Conservation (phyloP, 139 green algal genomes). For the Coelastrella sp. region DNA sequence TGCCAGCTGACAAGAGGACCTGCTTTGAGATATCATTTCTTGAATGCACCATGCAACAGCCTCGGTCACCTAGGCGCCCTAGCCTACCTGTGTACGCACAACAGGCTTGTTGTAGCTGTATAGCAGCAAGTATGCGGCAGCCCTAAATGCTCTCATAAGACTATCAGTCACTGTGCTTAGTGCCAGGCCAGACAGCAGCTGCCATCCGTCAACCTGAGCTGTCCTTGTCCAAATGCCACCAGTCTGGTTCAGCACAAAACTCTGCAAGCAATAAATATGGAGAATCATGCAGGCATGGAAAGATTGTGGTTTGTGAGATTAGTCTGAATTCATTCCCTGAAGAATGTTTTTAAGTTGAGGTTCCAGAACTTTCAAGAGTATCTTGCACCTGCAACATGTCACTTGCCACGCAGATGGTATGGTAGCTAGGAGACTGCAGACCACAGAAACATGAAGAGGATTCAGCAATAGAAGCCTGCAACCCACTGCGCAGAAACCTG, state of each 20-base stretch:
- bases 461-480: too few relatives aligned
- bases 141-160: not conserved
- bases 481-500: not conserved
- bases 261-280: not conserved
- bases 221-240: constrained; percentile 45
- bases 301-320: not conserved
- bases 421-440: too few relatives aligned
- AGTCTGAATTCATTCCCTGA: too few relatives aligned
- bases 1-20: not conserved
- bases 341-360: too few relatives aligned
- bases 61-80: too few relatives aligned
- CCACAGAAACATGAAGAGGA: too few relatives aligned
- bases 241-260: not conserved
- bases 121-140: constrained; percentile 1
- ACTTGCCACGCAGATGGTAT: too few relatives aligned
- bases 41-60: too few relatives aligned
- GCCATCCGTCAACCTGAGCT: not conserved
- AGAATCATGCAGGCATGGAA: not conserved
- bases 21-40: too few relatives aligned
- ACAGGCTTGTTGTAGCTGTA: constrained; percentile 17
- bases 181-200: constrained; percentile 7
- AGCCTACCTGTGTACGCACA: not conserved
- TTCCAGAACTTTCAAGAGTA: too few relatives aligned
- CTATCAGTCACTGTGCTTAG: constrained; percentile 3
- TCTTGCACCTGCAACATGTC: too few relatives aligned